Base-by-base conservation (phyloP, 2,329 filamentous ascomycete species). In the Dothideomycetes sp. region DNA sequence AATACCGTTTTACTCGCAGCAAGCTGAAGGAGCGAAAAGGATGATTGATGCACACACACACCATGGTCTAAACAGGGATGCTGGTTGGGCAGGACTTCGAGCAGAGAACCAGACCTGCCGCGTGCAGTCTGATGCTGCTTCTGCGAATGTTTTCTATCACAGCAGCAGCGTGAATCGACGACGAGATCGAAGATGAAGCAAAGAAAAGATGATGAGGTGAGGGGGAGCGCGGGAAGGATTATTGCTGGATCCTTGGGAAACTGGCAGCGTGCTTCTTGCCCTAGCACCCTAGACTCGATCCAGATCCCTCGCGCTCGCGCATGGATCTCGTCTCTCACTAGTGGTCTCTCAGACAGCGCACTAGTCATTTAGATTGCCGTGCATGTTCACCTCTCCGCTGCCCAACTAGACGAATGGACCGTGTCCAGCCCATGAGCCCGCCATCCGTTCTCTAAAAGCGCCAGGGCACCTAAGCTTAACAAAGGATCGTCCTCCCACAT, bases 391-490 rank as follows among this genome's bases (percentile, higher is more conserved):
- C 44, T 45, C 50, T 46, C 50, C 38, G 47, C 41, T 45, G 36
- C 30, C 45, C 44, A 39, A 39, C 56, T 50, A 58, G 60, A 50
- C 58, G 53, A 54, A 50, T 56, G 59, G 60, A 55, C 58, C 55
- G 59, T 57, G 59, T 65, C 60, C 64, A 65, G 64, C 64, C 64
- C 59, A 57, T 51, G 52, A 31, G 52, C 55, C 54, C 61, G 63
- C 65, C 65, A 61, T 65, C 59, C 58, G 58, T 59, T 52, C 45
- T 49, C 55, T 60, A 56, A 57, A 54, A 52, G 57, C 61, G 59
- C 55, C 63, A 64, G 61, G 23, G 59, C 56, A 60, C 59, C 59
- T 61, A 60, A 65, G 63, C 64, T 67, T 67, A 66, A 67, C 64
- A 67, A 65, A 64, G 62, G 65, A 68, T 68, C 65, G 64, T 56